phyloP scores from a whole-genome alignment of 768 basidiomycete genomes.

The Collybiopsis luxurians region DNA sequence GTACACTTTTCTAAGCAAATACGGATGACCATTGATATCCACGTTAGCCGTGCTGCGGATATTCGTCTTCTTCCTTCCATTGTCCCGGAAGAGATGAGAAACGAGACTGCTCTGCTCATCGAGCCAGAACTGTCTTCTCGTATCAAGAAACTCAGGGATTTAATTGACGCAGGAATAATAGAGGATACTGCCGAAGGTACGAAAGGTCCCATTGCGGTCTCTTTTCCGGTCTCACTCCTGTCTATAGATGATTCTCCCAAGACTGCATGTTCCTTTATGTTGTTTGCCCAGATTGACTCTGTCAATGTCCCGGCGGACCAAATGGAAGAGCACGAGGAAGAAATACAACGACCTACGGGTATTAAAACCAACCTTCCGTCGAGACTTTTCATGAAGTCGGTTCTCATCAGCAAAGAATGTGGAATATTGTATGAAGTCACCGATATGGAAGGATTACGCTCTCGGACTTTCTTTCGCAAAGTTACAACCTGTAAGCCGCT shows the following conservation, averaged over 20 bases:
- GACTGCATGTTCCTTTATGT: slow-evolving; percentile 60
- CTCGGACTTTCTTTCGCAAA: slow-evolving; percentile 69
- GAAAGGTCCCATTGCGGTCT: slow-evolving; percentile 7
- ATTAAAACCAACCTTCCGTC: slow-evolving; percentile 57
- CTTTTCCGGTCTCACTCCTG: background rate
- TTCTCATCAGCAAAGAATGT: slow-evolving; percentile 78
- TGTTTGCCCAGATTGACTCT: slow-evolving; percentile 65
- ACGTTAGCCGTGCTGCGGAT: slow-evolving; percentile 52
- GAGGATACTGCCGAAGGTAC: slow-evolving; percentile 43
- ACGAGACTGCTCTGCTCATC: slow-evolving; percentile 58
- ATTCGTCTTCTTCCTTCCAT: slow-evolving; percentile 64
- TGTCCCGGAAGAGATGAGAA: slow-evolving; percentile 53
- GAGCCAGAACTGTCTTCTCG: slow-evolving; percentile 58
- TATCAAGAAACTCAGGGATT: slow-evolving; percentile 55
- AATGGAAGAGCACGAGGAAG: slow-evolving; percentile 72
- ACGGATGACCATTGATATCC: background rate
- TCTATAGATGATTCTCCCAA: slow-evolving; percentile 46
- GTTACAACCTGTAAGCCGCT: slow-evolving; percentile 64
- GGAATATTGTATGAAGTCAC: slow-evolving; percentile 69
- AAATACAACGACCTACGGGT: slow-evolving; percentile 73
- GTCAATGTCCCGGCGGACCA: slow-evolving; percentile 46
- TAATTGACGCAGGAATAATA: slow-evolving; percentile 63
- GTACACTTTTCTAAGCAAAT: slow-evolving; percentile 12
- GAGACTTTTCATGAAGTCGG: slow-evolving; percentile 54
- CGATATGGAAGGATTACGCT: slow-evolving; percentile 66